Evolutionary conservation across 768 basidiomycete genomes (phyloP), one percentile per base, ranked within the genome.

Genomic region (Lactarius sanguifluus): DNA sequence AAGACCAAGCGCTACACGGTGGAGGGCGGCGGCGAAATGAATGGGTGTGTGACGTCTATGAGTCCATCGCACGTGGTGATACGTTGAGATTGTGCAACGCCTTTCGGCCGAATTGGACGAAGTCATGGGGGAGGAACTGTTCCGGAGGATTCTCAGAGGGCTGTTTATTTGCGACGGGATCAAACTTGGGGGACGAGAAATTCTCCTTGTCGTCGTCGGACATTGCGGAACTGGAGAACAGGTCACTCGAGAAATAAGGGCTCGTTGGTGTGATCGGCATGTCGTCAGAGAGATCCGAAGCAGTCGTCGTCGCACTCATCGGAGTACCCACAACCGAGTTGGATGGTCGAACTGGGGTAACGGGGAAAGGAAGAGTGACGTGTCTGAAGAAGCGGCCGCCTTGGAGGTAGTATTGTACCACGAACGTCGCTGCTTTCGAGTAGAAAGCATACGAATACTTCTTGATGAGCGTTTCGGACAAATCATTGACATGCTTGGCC

Each of bases 361-460:
- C 83, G 41, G 92, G 91, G 57, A 90, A 79, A 23, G 85, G 72
- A 20, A 75, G 67, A 38, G 76, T 69, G 34, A 77, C 73, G 45
- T 85, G 83, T 47, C 81, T 82, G 66, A 80, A 74, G 75, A 90
- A 92, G 61, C 86, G 89, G 54, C 88, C 88, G 59, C 95, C 96
- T 73, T 91, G 86, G 58, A 98, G 87, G 76, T 98, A 99, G 79
- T 88, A 94, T 75, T 98, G 93, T 41, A 95, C 88, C 68, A 94
- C 93, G 75, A 93, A 87, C 28, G 91, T 94, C 28, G 96, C 95
- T 1, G 95, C 94, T 79, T 95, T 96, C 58, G 93, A 94, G 79
- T 96, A 98, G 80, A 96, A 97, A 52, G 90, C 89, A 72, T 93
- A 95, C 6, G 96, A 96, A 79, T 99, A 98, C 81, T 99, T 99